Evolutionary conservation across 1,284 basidiomycete genomes (phyloP), one percentile per base, ranked within the genome.

Genomic region (Malassezia vespertilionis): DNA sequence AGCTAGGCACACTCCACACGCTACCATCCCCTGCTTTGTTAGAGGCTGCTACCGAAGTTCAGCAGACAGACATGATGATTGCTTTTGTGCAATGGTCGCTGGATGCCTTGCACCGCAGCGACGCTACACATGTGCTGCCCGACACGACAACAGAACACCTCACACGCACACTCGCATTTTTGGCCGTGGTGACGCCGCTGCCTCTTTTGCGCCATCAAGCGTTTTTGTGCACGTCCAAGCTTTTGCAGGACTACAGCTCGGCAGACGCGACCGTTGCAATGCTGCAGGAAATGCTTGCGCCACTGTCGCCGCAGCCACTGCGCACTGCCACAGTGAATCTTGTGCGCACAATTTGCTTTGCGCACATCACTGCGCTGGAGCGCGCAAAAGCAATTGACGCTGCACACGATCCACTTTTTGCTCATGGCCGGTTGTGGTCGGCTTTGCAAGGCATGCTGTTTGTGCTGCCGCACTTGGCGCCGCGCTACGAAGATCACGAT

Each of bases 401-500:
- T 12, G 5, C 10, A 22, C 14, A 8, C 11, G 41, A 44, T 17
- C 24, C 8, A 2, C 31, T 50, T 2, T 15, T 50, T 1, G 20
- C 14, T 8, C 35, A 44, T 17, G 46, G 46, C 11, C 41, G 42
- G 15, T n/a, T 50, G 32, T 50, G 47, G 47, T 21, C 28, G 7
- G 24, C 30, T 11, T 36, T 41, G 34, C 31, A 39, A 15, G 34
- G 40, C 18, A 37, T 10, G 10, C 22, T 50, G 31, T 44, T 50
- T 22, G 28, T 44, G 2, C 5, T 50, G 36, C 41, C 41, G 15
- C 23, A 44, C 4, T n/a, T n/a, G n/a, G 18, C 23, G 31, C 22
- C 35, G 20, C n/a, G n/a, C n/a, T n/a, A n/a, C n/a, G n/a, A 30
- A 23, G 18, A 6, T 10, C 12, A 14, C 20, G 33, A 33, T 31